Evolutionary conservation across 2,329 filamentous ascomycete species (phyloP), one percentile per base, ranked within the genome.

Genomic region (Boeremia exigua): DNA sequence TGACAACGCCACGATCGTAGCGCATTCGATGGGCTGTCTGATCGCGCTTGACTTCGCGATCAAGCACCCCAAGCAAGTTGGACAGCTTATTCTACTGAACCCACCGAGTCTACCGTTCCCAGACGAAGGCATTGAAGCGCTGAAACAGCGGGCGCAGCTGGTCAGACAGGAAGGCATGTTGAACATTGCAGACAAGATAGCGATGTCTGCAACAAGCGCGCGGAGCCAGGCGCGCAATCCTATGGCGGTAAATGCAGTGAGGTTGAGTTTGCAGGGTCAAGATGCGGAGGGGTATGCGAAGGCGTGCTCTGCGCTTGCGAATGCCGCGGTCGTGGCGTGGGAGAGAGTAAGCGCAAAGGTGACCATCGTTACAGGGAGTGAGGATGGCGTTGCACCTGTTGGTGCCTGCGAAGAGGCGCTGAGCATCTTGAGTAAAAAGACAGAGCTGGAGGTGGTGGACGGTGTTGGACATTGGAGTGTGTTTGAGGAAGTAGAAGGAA

Each of bases 201-300:
- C 72, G 0, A 67, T 65, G 0, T 71, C 69, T 14, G 75, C 71
- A 2, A 78, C 75, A 1, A 80, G 79, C 1, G 51, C 61, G 1
- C 65, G 70, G 19, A 78, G 75, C 4, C 75, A 78, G 56, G 49
- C 58, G 0, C 60, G 64, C 0, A 79, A 78, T n/a, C 73, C 75
- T 0, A 51, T 83, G 1, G 78, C 77, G 1, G 54, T 78, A 9
- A 66, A 77, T 2, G 79, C 81, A 0, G 69, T 80, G 8, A 66
- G 78, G 6, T 61, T 80, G 25, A 80, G 77, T 5, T 67, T 86
- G 2, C 66, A 83, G 0, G 67, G 74, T 0, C 81, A 83, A 58
- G 79, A 84, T 58, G 74, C 80, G 0, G 82, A 86, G 58, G 80
- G 80, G 1, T 86, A 84, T 64, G 83, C 83, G 1, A 86, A 85